Evolutionary conservation across 306 rosid species (phyloP).

Genomic region (Vigna mungo): DNA sequence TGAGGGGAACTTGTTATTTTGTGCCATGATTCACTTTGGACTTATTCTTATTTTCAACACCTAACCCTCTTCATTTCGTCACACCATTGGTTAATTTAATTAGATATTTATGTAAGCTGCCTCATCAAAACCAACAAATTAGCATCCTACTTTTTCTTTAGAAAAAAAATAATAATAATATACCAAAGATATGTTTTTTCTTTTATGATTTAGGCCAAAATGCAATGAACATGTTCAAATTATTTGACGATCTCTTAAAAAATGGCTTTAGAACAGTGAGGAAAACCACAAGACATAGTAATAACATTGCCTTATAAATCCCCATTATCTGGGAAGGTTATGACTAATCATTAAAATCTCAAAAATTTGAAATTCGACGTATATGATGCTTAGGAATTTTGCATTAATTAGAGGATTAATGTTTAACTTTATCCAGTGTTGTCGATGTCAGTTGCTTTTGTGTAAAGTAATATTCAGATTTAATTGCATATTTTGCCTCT

Average conservation of each 20-base stretch:
- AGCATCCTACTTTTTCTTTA: background rate
- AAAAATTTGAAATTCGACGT: background rate
- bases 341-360: background rate
- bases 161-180: background rate
- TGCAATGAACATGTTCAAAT: background rate
- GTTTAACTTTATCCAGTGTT: too few species aligned
- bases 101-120: background rate
- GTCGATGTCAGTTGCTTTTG: too few species aligned
- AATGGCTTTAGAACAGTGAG: background rate
- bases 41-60: conserved; percentile 35
- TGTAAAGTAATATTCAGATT: too few species aligned
- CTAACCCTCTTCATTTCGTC: conserved; percentile 6
- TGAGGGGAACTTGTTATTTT: conserved; percentile 1
- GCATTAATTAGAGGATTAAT: too few species aligned
- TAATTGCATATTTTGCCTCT: too few species aligned
- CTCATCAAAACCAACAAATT: background rate
- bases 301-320: background rate
- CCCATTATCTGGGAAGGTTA: background rate
- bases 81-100: background rate
- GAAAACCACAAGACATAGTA: background rate
- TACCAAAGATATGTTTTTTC: too few species aligned
- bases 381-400: background rate
- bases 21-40: conserved; percentile 37
- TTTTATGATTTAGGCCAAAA: background rate
- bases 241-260: background rate